Evolutionary conservation across 345 rosid genomes (phyloP).

Genomic region (Cochlearia excelsa): DNA sequence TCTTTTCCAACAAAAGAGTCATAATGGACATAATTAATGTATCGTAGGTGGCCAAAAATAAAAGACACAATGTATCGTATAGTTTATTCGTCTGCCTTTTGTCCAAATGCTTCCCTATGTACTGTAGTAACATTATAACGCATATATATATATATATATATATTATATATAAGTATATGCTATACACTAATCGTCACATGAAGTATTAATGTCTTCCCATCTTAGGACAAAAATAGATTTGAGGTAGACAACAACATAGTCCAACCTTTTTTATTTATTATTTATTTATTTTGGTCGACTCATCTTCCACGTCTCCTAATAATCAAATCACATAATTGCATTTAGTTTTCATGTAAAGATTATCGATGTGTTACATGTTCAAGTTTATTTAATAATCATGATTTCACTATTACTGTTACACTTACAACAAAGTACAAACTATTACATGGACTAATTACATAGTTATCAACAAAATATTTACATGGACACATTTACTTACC

Average conservation of each 20-base stretch:
- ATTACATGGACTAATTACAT: too few relatives aligned
- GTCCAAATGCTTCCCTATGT: too few relatives aligned
- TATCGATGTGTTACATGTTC: background rate
- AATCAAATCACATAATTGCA: constrained; percentile 18
- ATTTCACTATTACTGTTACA: background rate
- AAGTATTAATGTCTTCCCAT: constrained; percentile 36
- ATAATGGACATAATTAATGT: too few relatives aligned
- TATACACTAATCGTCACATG: constrained; percentile 29
- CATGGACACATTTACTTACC: too few relatives aligned
- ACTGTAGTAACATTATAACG: too few relatives aligned
- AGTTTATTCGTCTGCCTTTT: too few relatives aligned
- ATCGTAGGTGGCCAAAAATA: too few relatives aligned
- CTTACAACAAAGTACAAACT: too few relatives aligned
- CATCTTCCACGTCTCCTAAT: constrained; percentile 35
- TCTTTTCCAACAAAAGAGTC: too few relatives aligned
- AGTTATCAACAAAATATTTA: too few relatives aligned
- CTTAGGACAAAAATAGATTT: constrained; percentile 5
- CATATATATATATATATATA: too few relatives aligned
- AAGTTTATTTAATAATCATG: background rate
- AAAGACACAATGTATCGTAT: too few relatives aligned
- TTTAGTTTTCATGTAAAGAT: background rate
- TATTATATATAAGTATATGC: background rate
- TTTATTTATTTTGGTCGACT: constrained; percentile 19
- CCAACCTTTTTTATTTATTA: constrained; percentile 20
- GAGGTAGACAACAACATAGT: constrained; percentile 20